Evolutionary conservation across 352 stramenopile species (phyloP).

Genomic region (Salisapilia sapeloensis): DNA sequence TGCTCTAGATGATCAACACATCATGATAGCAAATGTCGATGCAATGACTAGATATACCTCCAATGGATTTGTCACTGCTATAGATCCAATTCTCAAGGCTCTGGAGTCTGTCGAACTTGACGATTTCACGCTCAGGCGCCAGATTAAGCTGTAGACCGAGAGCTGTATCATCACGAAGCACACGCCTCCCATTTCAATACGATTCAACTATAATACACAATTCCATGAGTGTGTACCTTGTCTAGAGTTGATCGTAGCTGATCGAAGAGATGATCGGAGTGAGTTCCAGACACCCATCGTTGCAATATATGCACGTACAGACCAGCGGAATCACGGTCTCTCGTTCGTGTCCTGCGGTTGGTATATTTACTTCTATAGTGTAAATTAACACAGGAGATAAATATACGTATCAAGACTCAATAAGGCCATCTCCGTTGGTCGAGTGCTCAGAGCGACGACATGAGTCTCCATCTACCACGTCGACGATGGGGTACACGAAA

Average conservation of each 20-base stretch:
- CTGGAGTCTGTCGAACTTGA: slow-evolving; percentile 44
- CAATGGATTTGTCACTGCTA: slow-evolving; percentile 64
- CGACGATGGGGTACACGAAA: slow-evolving; percentile 69
- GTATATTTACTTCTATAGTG: no score
- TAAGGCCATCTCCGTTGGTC: not conserved
- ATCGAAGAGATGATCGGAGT: no score
- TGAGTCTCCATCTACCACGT: slow-evolving; percentile 77
- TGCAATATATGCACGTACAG: no score
- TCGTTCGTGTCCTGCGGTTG: no score
- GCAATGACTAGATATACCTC: no score
- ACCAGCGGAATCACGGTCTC: no score
- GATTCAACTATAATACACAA: slow-evolving; percentile 1
- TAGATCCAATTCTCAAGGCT: slow-evolving; percentile 37
- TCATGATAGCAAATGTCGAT: no score
- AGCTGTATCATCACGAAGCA: slow-evolving; percentile 9
- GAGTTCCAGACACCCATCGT: no score
- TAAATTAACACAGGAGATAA: not conserved
- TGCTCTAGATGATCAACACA: not conserved
- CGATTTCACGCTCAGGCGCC: slow-evolving; percentile 56
- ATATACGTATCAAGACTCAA: not conserved
- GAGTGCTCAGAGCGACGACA: slow-evolving; percentile 7
- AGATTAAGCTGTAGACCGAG: slow-evolving; percentile 62
- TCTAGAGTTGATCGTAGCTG: no score
- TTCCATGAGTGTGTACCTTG: not conserved
- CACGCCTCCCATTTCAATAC: slow-evolving; percentile 1